Conservation (phyloP, 225 moss, liverwort and hornwort species). For the Lunularia cruciata region DNA sequence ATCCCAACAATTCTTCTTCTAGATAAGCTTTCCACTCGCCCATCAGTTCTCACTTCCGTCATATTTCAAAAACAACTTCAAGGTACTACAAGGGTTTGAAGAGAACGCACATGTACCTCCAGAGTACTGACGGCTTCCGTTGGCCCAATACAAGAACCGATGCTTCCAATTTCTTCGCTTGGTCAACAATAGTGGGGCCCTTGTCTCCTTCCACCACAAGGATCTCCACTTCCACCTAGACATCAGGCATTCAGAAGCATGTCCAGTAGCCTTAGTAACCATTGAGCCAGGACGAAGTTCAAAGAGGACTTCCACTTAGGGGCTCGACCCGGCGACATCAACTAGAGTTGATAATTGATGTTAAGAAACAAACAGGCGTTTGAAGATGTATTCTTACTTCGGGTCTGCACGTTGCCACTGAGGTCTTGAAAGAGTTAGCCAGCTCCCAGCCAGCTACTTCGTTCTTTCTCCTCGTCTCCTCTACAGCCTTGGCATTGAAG, state of each 20-base stretch:
- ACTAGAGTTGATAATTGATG: no score
- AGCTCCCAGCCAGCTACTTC: slow-evolving; percentile 43
- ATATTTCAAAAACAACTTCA: no score
- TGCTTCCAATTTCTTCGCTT: slow-evolving; percentile 42
- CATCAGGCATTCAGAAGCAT: not conserved
- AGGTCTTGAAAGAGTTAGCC: slow-evolving; percentile 34
- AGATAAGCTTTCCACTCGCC: no score
- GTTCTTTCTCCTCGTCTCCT: slow-evolving; percentile 38
- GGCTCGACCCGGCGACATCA: no score
- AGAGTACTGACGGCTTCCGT: slow-evolving; percentile 39
- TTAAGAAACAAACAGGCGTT: no score
- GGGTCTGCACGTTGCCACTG: slow-evolving; percentile 30
- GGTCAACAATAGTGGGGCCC: slow-evolving; percentile 43
- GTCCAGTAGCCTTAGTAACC: not conserved
- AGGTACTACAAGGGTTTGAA: not conserved
- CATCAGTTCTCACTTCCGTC: no score
- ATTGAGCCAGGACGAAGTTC: no score
- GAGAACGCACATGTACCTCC: slow-evolving; percentile 29
- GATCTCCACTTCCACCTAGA: slow-evolving; percentile 50
- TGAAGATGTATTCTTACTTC: slow-evolving; percentile 25
- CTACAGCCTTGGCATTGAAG: slow-evolving; percentile 40
- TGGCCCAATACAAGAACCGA: slow-evolving; percentile 45
- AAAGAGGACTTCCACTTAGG: no score
- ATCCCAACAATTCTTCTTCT: no score
- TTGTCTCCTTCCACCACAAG: slow-evolving; percentile 46